Percentiles rank a stretch among this genome's conserved stretches.
These are phyloP conservation scores for Akanthomyces lecanii DNA, from an alignment of 2,329 filamentous ascomycete genomes.

Conservation along the genomic window DNA sequence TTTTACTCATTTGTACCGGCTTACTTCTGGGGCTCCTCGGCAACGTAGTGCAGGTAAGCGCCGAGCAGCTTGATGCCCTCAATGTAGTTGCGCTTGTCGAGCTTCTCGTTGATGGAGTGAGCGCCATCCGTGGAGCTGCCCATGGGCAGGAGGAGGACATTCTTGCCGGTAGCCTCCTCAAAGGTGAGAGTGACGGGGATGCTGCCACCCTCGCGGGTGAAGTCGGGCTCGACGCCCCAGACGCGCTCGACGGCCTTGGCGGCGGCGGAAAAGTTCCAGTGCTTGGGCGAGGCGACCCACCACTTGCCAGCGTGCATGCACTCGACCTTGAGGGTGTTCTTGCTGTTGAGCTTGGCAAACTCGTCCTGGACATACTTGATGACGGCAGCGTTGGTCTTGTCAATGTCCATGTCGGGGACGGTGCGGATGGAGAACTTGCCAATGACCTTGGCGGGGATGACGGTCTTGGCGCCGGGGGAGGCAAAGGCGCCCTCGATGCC, in stretches of 20 bases:
- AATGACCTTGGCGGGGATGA: slow-evolving; percentile 95
- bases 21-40: slow-evolving; percentile 67
- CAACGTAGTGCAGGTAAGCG: slow-evolving; percentile 93
- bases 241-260: slow-evolving; percentile 95
- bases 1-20: background rate
- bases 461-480: slow-evolving; percentile 90
- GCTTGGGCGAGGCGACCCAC: slow-evolving; percentile 97
- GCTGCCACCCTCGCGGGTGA: slow-evolving; percentile 94
- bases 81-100: slow-evolving; percentile 96
- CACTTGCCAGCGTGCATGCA: slow-evolving; percentile 92
- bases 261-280: slow-evolving; percentile 97
- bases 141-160: slow-evolving; percentile 93
- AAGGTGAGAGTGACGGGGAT: slow-evolving; percentile 97
- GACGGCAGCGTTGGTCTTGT: slow-evolving; percentile 80
- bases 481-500: slow-evolving; percentile 94
- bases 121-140: slow-evolving; percentile 94
- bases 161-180: slow-evolving; percentile 96
- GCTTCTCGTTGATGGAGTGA: slow-evolving; percentile 97
- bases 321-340: slow-evolving; percentile 81
- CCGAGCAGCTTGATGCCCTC: slow-evolving; percentile 95
- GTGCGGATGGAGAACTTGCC: slow-evolving; percentile 99
- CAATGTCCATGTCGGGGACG: slow-evolving; percentile 94
- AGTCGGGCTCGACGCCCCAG: slow-evolving; percentile 88
- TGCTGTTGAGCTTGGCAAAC: slow-evolving; percentile 82
- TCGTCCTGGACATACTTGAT: slow-evolving; percentile 77